A percentile compares a stretch with the other conserved stretches of the same genome.
Conservation (phyloP, 2,329 filamentous ascomycete species). For the Leptographium flavum region DNA sequence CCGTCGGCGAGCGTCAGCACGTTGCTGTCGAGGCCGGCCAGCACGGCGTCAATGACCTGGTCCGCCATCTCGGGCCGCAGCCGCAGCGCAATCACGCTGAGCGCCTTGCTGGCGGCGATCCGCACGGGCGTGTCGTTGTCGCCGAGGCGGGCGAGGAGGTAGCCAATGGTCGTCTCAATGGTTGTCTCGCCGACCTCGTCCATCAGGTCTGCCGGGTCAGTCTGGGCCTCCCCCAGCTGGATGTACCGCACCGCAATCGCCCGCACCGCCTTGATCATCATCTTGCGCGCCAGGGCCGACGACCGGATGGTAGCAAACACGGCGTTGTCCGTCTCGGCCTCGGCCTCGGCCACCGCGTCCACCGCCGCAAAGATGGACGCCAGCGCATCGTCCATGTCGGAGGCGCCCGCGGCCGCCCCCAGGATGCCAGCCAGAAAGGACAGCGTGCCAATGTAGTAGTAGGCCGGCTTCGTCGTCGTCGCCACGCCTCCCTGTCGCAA, state of each 20-base stretch:
- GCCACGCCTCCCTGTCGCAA: slow-evolving; percentile 32
- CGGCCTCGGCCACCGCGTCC: slow-evolving; percentile 39
- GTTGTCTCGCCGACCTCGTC: slow-evolving; percentile 41
- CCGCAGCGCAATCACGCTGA: slow-evolving; percentile 74
- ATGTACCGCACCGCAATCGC: slow-evolving; percentile 44
- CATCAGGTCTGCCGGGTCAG: slow-evolving; percentile 37
- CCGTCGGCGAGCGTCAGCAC: slow-evolving; percentile 28
- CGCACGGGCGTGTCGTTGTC: slow-evolving; percentile 88
- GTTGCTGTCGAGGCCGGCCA: slow-evolving; percentile 51
- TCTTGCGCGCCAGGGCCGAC: slow-evolving; percentile 69
- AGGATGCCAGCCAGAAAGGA: slow-evolving; percentile 67
- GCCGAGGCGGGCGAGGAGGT: slow-evolving; percentile 61
- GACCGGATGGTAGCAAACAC: slow-evolving; percentile 42
- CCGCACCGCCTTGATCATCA: slow-evolving; percentile 71
- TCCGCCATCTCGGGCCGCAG: slow-evolving; percentile 67
- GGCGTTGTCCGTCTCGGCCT: slow-evolving; percentile 18
- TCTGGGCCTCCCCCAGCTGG: slow-evolving; percentile 39
- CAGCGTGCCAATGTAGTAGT: slow-evolving; percentile 65
- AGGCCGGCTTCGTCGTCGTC: slow-evolving; percentile 12
- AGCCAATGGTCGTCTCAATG: slow-evolving; percentile 73
- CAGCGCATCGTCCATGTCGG: slow-evolving; percentile 57
- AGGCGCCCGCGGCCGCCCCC: slow-evolving; percentile 53
- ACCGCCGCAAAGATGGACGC: slow-evolving; percentile 50
- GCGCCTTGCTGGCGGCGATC: slow-evolving; percentile 79
- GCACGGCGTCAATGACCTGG: slow-evolving; percentile 76